Base-by-base conservation (phyloP, 768 basidiomycete species). In the Trichaptum fuscoviolaceum region DNA sequence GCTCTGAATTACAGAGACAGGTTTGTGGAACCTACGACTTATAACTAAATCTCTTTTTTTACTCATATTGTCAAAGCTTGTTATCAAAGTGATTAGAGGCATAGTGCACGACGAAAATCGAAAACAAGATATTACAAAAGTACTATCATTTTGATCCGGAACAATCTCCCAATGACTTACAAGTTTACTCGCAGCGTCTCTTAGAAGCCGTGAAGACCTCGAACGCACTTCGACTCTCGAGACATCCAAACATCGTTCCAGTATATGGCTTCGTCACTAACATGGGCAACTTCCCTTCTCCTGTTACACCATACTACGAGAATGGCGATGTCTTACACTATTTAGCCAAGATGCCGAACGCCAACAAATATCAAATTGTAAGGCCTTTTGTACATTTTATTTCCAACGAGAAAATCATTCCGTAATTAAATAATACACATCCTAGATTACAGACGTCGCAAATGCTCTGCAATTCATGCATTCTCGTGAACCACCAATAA, bases 191-290 rank as follows among this genome's bases (percentile, higher is more conserved):
- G 9, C 59, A 61, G 59, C 30, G 25, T 6, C 59, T 61, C 2
- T 3, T 61, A 18, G 59, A 61, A 25, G 30, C 30, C 2, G 24
- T 61, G 15, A 25, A 61, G 24, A 34, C 30, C 59, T 61, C 25
- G 23, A 61, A 61, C 24, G 24, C 24, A 12, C 23, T 61, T 12
- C 24, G 25, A 18, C 24, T 61, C 15, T 15, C 15, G 8, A 34
- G 59, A 9, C 59, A 61, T 61, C 59, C 59, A 17, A 61, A 61
- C 59, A 61, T 61, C 23, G 59, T 61, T 61, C 59, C 59, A 5
- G 24, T 61, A 5, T 61, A 61, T 24, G 59, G 59, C 15, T 61
- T 61, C 24, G 30, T 34, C 25, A 61, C 30, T 12, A 34, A 61
- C 23, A 61, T 61, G 30, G 59, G 59, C 10, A 25, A 61, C 23